Base-by-base conservation (phyloP, 345 rosid species). In the Dipteronia sinensis region DNA sequence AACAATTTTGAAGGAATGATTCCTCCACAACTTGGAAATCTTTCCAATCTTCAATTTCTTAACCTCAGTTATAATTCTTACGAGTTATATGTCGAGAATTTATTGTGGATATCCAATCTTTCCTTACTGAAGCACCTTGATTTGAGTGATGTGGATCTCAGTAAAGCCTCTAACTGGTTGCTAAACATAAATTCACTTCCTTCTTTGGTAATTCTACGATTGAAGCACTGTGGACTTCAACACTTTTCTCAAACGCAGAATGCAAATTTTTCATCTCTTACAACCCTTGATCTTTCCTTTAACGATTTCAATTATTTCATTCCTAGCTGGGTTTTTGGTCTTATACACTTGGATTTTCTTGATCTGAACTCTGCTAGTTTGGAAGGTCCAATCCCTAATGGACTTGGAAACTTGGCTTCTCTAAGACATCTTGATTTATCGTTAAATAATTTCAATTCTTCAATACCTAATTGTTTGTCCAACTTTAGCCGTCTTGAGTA, bases 1-100 rank as follows among this genome's bases (percentile, higher is more conserved):
- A 10, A 10, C 10, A 0, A 12, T 2, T 2, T 11, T 15, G n/a
- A 51, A 15, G 78, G 86, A 38, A 2, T 8, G 74, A 23, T 83
- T 72, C 85, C 83, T 27, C 73, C 53, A 17, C 76, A 78, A 65
- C 78, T 84, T 0, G 85, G 82, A 6, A 82, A 80, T 25, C 85
- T 83, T 17, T 70, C 85, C 1, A 69, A 78, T 62, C 34, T 83
- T 11, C 77, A 27, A 2, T 77, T 13, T 17, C 81, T 79, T 20
- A 73, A 75, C 62, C 65, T 81, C 5, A 1, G 63, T 3, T 20
- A 17, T 34, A 0, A 29, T 25, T 61, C 9, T 63, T 3, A 3
- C 42, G 6, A 46, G 12, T 9, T 53, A 4, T 17, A n/a, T 42
- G 74, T 44, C 19, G 78, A 76, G 12, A 19, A 82, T 78, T 55